A percentile compares a stretch with the other conserved stretches of the same genome.
Conservation (phyloP, 1,284 basidiomycete species). For the Golubevia pallescens region DNA sequence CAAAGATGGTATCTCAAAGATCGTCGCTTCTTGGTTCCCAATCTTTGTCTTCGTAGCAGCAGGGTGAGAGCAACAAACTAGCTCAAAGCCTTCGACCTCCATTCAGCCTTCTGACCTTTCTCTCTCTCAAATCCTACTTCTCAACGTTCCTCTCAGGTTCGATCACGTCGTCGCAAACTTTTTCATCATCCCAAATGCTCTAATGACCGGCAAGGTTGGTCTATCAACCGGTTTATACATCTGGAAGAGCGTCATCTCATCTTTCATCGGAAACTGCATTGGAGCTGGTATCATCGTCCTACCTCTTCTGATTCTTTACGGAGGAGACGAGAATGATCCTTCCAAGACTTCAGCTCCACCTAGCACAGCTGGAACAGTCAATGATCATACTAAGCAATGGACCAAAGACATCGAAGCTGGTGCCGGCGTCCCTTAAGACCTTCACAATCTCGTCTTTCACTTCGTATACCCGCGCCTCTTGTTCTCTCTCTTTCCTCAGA, state of each 20-base stretch:
- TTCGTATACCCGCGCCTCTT: too few species aligned
- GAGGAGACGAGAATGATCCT: slow-evolving; percentile 38
- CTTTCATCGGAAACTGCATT: slow-evolving; percentile 42
- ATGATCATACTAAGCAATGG: neutral
- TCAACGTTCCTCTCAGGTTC: slow-evolving; percentile 16
- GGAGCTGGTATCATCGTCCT: slow-evolving; percentile 37
- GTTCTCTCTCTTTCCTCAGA: too few species aligned
- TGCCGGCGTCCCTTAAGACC: neutral
- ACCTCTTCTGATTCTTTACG: slow-evolving; percentile 39
- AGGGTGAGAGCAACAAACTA: neutral
- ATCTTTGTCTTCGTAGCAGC: slow-evolving; percentile 38
- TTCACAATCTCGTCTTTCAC: neutral
- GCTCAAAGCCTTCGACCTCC: neutral
- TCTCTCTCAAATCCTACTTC: neutral
- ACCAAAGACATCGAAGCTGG: neutral
- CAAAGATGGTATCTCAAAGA: slow-evolving; percentile 38
- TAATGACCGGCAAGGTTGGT: slow-evolving; percentile 23
- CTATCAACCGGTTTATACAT: slow-evolving; percentile 29
- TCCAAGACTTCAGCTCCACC: slow-evolving; percentile 5
- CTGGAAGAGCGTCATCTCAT: slow-evolving; percentile 41
- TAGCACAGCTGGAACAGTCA: neutral
- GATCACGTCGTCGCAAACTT: slow-evolving; percentile 48
- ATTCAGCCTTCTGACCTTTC: neutral
- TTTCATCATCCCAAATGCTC: slow-evolving; percentile 37
- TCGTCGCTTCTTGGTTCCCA: slow-evolving; percentile 37